Evolutionary conservation across 306 rosid species (phyloP), one percentile per base, ranked within the genome.

Genomic region (Vigna trinervia): DNA sequence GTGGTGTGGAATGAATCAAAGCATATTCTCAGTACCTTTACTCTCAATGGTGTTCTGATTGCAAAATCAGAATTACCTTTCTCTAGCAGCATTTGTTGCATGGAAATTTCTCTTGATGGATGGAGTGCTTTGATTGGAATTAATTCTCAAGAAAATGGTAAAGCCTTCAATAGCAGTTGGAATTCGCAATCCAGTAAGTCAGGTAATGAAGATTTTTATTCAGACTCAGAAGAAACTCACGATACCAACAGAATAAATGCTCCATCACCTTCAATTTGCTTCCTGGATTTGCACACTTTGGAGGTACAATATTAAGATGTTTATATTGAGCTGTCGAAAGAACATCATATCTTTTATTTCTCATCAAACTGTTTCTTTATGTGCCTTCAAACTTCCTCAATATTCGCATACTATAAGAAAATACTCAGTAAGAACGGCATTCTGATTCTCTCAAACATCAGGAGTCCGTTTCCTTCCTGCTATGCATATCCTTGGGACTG

Each of bases 61-160:
- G 84, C 91, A 53, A 89, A 64, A 79, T 78, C 89, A 83, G 89
- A 84, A 52, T 71, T 95, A 46, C 84, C 93, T 54, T 81, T 85
- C 81, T 84, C 87, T 73, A 73, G 87, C 75, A 87, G 81, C 82
- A 69, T 95, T 67, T 85, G 91, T 71, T 95, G 99, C 88, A 92
- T 95, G 89, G 97, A 95, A 86, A 80, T 92, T 78, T 92, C 99
- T 78, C 58, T 81, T 52, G 97, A 92, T 72, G 97, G 99, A 79
- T 85, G 84, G 83, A 89, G 76, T 83, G 99, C 97, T 80, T 83
- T 95, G 61, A 82, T 95, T 77, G 99, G 97, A 69, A 71, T 95
- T 46, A 92, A 85, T 74, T 79, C 83, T 57, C 73, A 8, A 45
- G 89, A 85, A 78, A 79, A 79, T 79, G 86, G 83, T 71, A 72